A percentile compares a stretch with the other conserved stretches of the same genome.
These are phyloP conservation scores for Microthlaspi erraticum DNA, from an alignment of 345 rosid genomes.

Conservation along the genomic window DNA sequence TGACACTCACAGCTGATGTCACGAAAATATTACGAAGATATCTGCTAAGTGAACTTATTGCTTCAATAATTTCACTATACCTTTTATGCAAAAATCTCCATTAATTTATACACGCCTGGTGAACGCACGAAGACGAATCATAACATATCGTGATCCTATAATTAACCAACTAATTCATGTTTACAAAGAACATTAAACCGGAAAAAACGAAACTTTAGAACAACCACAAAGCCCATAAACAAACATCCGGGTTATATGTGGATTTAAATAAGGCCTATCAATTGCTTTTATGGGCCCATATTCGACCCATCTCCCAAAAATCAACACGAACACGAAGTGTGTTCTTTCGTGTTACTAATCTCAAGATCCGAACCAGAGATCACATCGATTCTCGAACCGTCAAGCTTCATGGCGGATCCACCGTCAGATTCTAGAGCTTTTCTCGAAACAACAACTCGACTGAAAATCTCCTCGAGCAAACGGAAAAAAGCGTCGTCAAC, in stretches of 20 bases:
- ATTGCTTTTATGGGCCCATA: not conserved
- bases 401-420: conserved; percentile 37
- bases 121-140: not conserved
- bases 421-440: conserved; percentile 54
- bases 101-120: not conserved
- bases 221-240: conserved; percentile 4
- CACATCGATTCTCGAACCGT: conserved; percentile 70
- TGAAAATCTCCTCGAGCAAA: conserved; percentile 63
- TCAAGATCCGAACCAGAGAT: conserved; percentile 66
- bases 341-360: conserved; percentile 59
- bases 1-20: conserved; percentile 43
- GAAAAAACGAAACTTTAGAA: not conserved
- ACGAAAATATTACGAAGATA: conserved; percentile 31
- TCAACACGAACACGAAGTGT: conserved; percentile 65
- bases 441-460: conserved; percentile 51
- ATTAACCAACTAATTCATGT: not conserved
- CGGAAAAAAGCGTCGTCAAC: conserved; percentile 74
- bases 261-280: conserved; percentile 1
- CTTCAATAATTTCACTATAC: not conserved
- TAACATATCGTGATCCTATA: not conserved
- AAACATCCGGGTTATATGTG: not conserved
- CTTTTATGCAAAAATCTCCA: not conserved
- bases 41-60: conserved; percentile 9
- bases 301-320: conserved; percentile 15
- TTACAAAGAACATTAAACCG: not conserved